Evolutionary conservation across 2,329 filamentous ascomycete genomes (phyloP), one percentile per base, ranked within the genome.

Genomic region (Colletotrichum scovillei): DNA sequence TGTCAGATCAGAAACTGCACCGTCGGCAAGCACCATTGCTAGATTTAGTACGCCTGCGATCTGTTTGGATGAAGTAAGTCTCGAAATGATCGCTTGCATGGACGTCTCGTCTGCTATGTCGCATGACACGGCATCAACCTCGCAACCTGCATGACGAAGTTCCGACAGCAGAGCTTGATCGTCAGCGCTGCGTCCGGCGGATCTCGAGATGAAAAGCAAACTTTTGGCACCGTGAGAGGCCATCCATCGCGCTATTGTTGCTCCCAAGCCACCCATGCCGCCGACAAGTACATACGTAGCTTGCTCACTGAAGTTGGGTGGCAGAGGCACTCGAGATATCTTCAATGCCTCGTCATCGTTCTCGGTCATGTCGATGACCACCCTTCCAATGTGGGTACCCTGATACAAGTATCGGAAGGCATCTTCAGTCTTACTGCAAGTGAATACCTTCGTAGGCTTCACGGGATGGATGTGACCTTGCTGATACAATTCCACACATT

Each of bases 1-100:
- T 0, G 76, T 79, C 81, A 87, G 52, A 11, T 85, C 22, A 79
- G 76, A 0, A 78, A 76, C 11, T 84, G 75, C 11, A 56, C 57
- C 1, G 28, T 77, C 76, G 2, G 70, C 49, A 19, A 73, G 57
- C 2, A 73, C 56, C 60, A 73, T 71, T 16, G 71, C 60, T 1
- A 73, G 35, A 26, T 73, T 65, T 14, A 73, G 16, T 0, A 71
- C 62, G 19, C 71, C 67, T 0, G 62, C 46, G 19, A 72, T 62
- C 2, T 16, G 80, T 8, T 55, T 35, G 1, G 42, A 55, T 0
- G 35, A 57, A 2, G 56, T 30, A 0, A 57, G 7, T 14, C 19
- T 19, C 1, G 30, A 26, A 4, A 67, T 9, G 1, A 30, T 52
- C 12, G 46, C 63, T 1, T 30, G 46, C 2, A 63, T 19, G 12